A percentile compares a stretch with the other conserved stretches of the same genome.
Evolutionary conservation across 805 yeast genomes (phyloP).

Genomic region (Barnettozyma populi): DNA sequence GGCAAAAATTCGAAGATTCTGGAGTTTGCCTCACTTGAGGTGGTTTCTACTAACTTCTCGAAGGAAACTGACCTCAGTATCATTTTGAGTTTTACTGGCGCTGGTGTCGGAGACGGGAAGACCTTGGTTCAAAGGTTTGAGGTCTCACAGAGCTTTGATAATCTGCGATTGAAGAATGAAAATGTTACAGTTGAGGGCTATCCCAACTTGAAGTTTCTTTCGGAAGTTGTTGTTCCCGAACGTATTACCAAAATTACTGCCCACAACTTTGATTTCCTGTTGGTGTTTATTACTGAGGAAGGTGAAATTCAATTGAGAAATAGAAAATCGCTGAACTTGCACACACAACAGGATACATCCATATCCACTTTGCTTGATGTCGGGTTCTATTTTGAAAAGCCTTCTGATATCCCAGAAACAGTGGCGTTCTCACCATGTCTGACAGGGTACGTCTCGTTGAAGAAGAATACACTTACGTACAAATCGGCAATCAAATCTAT

Average conservation of each 20-base stretch:
- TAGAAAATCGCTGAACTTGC: slow-evolving; percentile 28
- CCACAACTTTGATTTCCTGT: slow-evolving; percentile 34
- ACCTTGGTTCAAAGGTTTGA: slow-evolving; percentile 22
- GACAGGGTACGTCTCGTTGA: slow-evolving; percentile 35
- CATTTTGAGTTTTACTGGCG: slow-evolving; percentile 34
- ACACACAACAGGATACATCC: slow-evolving; percentile 25
- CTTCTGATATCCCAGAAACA: slow-evolving; percentile 29
- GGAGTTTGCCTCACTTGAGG: slow-evolving; percentile 32
- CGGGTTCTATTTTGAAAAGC: slow-evolving; percentile 45
- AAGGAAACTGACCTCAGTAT: slow-evolving; percentile 41
- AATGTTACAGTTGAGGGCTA: slow-evolving; percentile 17
- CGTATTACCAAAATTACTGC: slow-evolving; percentile 29
- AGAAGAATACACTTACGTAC: slow-evolving; percentile 16
- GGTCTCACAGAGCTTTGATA: slow-evolving; percentile 19
- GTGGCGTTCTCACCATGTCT: slow-evolving; percentile 47
- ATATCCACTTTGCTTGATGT: slow-evolving; percentile 44
- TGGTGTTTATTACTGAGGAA: slow-evolving; percentile 35
- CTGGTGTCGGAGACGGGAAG: slow-evolving; percentile 17
- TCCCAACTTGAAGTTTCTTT: slow-evolving; percentile 18
- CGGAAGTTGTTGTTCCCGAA: slow-evolving; percentile 20
- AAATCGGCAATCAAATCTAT: slow-evolving; percentile 4
- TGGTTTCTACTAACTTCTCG: slow-evolving; percentile 41
- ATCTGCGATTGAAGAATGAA: slow-evolving; percentile 18
- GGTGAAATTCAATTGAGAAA: slow-evolving; percentile 44
- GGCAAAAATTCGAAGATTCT: slow-evolving; percentile 26